phyloP scores from a whole-genome alignment of 768 basidiomycete species.

The Russula vinacea region DNA sequence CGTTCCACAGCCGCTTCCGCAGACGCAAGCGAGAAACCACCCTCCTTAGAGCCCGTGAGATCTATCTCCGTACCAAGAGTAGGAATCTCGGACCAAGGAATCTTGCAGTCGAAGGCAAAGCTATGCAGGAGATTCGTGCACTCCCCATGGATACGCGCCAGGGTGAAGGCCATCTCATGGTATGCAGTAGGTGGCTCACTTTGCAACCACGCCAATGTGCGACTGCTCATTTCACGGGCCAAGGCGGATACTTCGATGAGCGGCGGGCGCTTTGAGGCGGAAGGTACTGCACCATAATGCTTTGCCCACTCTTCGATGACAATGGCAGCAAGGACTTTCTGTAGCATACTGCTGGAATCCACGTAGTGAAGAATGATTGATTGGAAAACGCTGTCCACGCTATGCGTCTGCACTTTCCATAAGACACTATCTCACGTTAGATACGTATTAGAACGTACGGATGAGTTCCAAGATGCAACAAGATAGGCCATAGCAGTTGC shows the following conservation, averaged over 20 bases:
- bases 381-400: constrained; percentile 64
- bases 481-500: constrained; percentile 74
- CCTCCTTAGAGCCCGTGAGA: constrained; percentile 58
- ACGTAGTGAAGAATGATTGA: constrained; percentile 77
- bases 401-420: constrained; percentile 34
- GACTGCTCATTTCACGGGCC: constrained; percentile 64
- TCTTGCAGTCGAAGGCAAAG: constrained; percentile 83
- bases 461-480: constrained; percentile 61
- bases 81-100: constrained; percentile 77
- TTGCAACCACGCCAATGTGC: constrained; percentile 71
- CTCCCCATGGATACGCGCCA: constrained; percentile 76
- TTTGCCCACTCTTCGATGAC: constrained; percentile 91
- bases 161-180: constrained; percentile 83
- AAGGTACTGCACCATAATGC: constrained; percentile 43
- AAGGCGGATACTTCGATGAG: constrained; percentile 57
- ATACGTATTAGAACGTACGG: constrained; percentile 42
- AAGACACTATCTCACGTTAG: constrained; percentile 5
- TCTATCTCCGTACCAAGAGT: constrained; percentile 74
- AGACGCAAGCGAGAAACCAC: constrained; percentile 75
- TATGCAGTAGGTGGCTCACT: constrained; percentile 72
- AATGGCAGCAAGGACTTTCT: constrained; percentile 80
- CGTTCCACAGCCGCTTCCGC: constrained; percentile 67
- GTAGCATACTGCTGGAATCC: constrained; percentile 86
- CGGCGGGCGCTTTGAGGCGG: constrained; percentile 35
- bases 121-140: constrained; percentile 76